Evolutionary conservation across 306 rosid species (phyloP), one percentile per base, ranked within the genome.

Genomic region (Quercus alba): DNA sequence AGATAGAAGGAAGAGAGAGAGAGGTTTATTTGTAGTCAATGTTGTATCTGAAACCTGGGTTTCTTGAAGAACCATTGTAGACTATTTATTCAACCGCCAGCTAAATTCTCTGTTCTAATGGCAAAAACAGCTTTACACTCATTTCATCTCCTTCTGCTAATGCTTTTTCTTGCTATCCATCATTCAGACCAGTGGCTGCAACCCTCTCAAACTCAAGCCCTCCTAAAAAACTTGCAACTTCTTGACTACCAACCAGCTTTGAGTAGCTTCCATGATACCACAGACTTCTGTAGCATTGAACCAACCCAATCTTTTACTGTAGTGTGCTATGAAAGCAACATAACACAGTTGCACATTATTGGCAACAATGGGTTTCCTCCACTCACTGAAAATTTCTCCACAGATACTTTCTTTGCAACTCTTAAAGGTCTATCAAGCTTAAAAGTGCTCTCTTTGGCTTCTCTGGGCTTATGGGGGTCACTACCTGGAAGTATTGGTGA

Each of bases 331-430:
- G 94, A 93, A 26, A 86, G 84, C 30, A 85, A 52, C 18, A 72
- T 95, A 44, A 93, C 99, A 25, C 99, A 95, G 86, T 76, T 95
- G 56, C 97, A 95, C 83, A 86, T 91, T 74, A 89, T 78, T 81
- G 96, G 92, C 69, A 81, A 79, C 57, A 78, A 59, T 73, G 89
- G 75, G 46, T 70, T 77, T 33, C 75, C 88, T 14, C 28, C 85
- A 55, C 78, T 86, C 51, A 87, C 92, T 56, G 85, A 17, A 58
- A 74, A 75, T 49, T 85, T 90, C 88, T 78, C 92, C 28, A 67
- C 87, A 20, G 82, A 86, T 8, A 58, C 86, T 55, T 83, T 95
- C 10, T 93, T 95, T 76, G 55, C 93, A 59, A 78, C 90, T 75
- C 72, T 95, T 28, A 82, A 77, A 21, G 26, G 23, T 33, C 49